Evolutionary conservation across 345 rosid genomes (phyloP).

Genomic region (Salix brachista): DNA sequence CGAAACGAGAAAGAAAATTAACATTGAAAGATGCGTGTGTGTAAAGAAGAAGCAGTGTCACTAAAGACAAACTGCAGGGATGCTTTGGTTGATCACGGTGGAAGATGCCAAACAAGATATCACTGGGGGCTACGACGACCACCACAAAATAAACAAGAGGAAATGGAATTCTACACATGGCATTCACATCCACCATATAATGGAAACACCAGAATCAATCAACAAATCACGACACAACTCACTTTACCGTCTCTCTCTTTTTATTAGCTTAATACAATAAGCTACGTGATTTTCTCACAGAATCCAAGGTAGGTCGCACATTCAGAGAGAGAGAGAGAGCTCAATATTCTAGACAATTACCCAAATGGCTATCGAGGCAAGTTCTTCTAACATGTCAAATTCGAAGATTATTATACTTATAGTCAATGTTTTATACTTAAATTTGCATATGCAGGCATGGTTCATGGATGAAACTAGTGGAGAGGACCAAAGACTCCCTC

Average conservation of each 20-base stretch:
- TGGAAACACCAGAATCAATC: not conserved
- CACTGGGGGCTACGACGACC: not conserved
- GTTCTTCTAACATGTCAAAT: not conserved
- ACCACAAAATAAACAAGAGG: slow-evolving; percentile 30
- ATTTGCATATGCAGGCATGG: slow-evolving; percentile 55
- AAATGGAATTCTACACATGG: slow-evolving; percentile 27
- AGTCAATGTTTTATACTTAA: too few relatives aligned
- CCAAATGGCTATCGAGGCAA: slow-evolving; percentile 53
- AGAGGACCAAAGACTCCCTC: slow-evolving; percentile 56
- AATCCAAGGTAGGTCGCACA: not conserved
- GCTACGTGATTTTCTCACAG: not conserved
- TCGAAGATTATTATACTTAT: too few relatives aligned
- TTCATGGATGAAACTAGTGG: slow-evolving; percentile 45
- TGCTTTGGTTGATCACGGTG: not conserved
- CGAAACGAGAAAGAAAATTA: too few relatives aligned
- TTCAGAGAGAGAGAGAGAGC: too few relatives aligned
- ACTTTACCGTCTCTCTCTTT: not conserved
- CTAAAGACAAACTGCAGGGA: not conserved
- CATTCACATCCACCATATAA: slow-evolving; percentile 4
- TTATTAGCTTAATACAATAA: too few relatives aligned
- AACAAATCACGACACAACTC: not conserved
- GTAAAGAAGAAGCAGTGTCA: too few relatives aligned
- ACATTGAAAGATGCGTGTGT: too few relatives aligned
- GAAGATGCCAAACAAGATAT: slow-evolving; percentile 14
- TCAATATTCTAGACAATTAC: not conserved